phyloP scores from a whole-genome alignment of 345 rosid species.

The Salix arbutifolia region DNA sequence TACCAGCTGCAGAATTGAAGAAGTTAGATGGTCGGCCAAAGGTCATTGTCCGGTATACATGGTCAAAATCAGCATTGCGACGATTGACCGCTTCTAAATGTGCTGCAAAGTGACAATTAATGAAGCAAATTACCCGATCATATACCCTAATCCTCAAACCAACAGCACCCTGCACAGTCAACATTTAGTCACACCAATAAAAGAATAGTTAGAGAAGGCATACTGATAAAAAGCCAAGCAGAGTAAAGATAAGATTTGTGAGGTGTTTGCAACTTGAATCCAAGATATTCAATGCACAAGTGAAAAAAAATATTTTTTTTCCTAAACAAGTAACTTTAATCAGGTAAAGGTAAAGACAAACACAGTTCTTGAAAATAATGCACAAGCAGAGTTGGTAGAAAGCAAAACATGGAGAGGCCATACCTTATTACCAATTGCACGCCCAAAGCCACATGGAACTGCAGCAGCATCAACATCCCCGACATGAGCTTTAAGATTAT shows the following conservation, averaged over 20 bases:
- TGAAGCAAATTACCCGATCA: slow-evolving; percentile 62
- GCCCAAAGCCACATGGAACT: slow-evolving; percentile 98
- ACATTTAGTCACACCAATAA: slow-evolving; percentile 1
- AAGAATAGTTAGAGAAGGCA: background rate
- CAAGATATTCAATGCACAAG: background rate
- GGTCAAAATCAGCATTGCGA: slow-evolving; percentile 73
- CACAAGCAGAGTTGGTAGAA: background rate
- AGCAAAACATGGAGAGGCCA: slow-evolving; percentile 1
- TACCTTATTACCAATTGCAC: slow-evolving; percentile 97
- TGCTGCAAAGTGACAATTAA: slow-evolving; percentile 77
- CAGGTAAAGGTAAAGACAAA: background rate
- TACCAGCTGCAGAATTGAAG: slow-evolving; percentile 60
- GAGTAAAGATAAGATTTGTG: background rate
- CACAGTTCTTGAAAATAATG: background rate
- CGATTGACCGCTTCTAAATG: slow-evolving; percentile 73
- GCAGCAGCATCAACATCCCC: slow-evolving; percentile 97
- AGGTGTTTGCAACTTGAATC: background rate
- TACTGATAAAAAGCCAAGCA: background rate
- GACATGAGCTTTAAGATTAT: slow-evolving; percentile 65
- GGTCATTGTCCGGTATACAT: slow-evolving; percentile 59
- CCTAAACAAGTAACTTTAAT: background rate
- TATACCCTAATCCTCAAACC: slow-evolving; percentile 68
- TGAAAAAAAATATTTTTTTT: background rate
- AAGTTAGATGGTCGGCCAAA: slow-evolving; percentile 44
- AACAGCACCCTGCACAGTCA: slow-evolving; percentile 59